A percentile compares a stretch with the other conserved stretches of the same genome.
Evolutionary conservation across 192 early-diverging fungal species (phyloP).

Genomic region (Entomortierella lignicola): DNA sequence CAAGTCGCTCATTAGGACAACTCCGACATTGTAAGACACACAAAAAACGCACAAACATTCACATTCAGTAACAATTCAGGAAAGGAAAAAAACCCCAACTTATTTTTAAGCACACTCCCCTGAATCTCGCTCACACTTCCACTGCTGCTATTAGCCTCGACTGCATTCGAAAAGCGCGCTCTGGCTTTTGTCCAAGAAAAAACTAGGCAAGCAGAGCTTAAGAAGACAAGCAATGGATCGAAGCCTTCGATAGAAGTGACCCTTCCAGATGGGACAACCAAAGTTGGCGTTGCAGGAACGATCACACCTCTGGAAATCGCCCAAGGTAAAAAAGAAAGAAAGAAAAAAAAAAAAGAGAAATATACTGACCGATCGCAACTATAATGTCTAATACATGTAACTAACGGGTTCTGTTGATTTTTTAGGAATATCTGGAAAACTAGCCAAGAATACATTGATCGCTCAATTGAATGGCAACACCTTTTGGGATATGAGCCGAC

Average conservation of each 20-base stretch:
- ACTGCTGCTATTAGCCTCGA: constrained; percentile 9
- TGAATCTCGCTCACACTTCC: background rate
- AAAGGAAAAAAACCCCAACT: background rate
- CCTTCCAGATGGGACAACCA: constrained; percentile 37
- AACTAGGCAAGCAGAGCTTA: constrained; percentile 11
- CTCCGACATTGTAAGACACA: constrained; percentile 7
- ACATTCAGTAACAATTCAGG: background rate
- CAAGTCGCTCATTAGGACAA: constrained; percentile 11
- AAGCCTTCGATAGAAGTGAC: constrained; percentile 26
- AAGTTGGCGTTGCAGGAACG: constrained; percentile 25
- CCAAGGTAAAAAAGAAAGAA: constrained; percentile 44
- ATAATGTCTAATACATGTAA: background rate
- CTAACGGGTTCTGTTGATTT: background rate
- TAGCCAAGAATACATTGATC: constrained; percentile 60
- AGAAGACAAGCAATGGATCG: background rate
- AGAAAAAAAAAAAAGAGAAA: no score
- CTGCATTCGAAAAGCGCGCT: constrained; percentile 42
- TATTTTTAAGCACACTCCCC: no score
- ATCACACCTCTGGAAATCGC: constrained; percentile 65
- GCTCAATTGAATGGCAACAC: constrained; percentile 60
- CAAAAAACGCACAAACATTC: background rate
- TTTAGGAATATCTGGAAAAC: constrained; percentile 56
- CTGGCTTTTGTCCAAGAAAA: constrained; percentile 34
- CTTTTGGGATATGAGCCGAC: constrained; percentile 65
- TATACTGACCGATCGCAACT: background rate